Base-by-base conservation (phyloP, 225 moss, liverwort and hornwort species). In the Rhytidiadelphus loreus region DNA sequence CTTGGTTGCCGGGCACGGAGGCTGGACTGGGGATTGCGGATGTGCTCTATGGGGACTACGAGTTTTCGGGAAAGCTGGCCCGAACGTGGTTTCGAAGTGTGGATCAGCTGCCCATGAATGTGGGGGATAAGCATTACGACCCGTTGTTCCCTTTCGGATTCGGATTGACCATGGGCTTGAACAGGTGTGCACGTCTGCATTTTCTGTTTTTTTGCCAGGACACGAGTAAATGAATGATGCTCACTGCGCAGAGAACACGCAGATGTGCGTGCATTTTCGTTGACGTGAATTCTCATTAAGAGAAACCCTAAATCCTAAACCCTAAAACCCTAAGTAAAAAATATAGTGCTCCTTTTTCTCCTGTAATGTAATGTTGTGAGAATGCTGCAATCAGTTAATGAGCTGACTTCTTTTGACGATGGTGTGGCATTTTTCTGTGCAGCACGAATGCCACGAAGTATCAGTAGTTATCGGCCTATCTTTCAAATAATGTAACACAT, bases 1-100 rank as follows among this genome's bases (percentile, higher is more conserved):
- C 94, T 29, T 94, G 94, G 94, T 68, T 94, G 86, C 94, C 94
- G 5, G 94, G 94, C 59, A 92, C 94, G 21, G 94, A 94, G 85
- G 91, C 93, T 3, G 94, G 94, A 30, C 75, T 90, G 12, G 94
- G 93, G 32, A 88, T 94, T 69, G 93, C 92, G 29, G 94, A 93
- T 52, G 91, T 94, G 65, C 88, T 94, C 22, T 94, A 87, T 23
- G 94, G 94, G 37, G 80, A 81, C 3, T 92, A 85, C 11, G 93
- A 94, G 16, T 94, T 94, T 30, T 88, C 89, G 22, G 94, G 92
- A 35, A 94, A 87, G 83, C 89, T 94, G 17, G 80, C 94, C 12
- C 62, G 94, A 75, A 94, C 94, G 12, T 94, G 94, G 94, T 94
- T 94, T 61, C 73, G 80, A 16, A 90, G 86, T 63, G 92, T 94